Evolutionary conservation across 805 yeast genomes (phyloP).

Genomic region (Clavispora vitiphila): DNA sequence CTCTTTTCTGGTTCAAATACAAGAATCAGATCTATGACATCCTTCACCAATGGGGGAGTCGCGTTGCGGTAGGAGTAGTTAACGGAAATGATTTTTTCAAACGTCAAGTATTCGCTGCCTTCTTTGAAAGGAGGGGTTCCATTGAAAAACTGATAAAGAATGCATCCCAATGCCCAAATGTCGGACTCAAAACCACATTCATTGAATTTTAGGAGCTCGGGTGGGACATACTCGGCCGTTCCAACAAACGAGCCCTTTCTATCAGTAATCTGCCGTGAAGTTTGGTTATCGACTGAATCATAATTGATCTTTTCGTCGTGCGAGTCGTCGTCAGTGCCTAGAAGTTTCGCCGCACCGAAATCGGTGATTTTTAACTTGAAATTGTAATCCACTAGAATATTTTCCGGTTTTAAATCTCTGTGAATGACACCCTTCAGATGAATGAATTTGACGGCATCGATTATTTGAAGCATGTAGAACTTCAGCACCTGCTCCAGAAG

Average conservation of each 20-base stretch:
- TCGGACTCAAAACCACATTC: constrained; percentile 80
- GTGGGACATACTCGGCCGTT: constrained; percentile 95
- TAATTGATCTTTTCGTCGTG: constrained; percentile 28
- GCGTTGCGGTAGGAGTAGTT: constrained; percentile 52
- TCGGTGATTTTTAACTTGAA: constrained; percentile 91
- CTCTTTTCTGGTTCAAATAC: constrained; percentile 29
- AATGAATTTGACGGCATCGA: constrained; percentile 88
- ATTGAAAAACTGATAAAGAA: constrained; percentile 72
- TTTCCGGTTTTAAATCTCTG: constrained; percentile 93
- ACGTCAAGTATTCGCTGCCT: constrained; percentile 74
- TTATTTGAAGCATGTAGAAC: constrained; percentile 78
- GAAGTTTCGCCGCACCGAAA: constrained; percentile 93
- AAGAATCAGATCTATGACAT: constrained; percentile 28
- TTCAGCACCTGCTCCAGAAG: constrained; percentile 68
- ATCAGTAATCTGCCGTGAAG: constrained; percentile 13
- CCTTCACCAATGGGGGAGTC: constrained; percentile 25
- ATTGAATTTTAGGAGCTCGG: constrained; percentile 76
- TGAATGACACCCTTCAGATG: constrained; percentile 89
- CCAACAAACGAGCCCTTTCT: constrained; percentile 81
- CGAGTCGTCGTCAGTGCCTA: constrained; percentile 36
- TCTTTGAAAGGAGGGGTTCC: constrained; percentile 92
- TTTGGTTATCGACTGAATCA: constrained; percentile 16
- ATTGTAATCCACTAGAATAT: constrained; percentile 76
- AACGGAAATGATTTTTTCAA: constrained; percentile 77
- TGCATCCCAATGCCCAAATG: constrained; percentile 93